Conservation (phyloP, 148 eudicot genomes). For the Persicaria tinctoria region DNA sequence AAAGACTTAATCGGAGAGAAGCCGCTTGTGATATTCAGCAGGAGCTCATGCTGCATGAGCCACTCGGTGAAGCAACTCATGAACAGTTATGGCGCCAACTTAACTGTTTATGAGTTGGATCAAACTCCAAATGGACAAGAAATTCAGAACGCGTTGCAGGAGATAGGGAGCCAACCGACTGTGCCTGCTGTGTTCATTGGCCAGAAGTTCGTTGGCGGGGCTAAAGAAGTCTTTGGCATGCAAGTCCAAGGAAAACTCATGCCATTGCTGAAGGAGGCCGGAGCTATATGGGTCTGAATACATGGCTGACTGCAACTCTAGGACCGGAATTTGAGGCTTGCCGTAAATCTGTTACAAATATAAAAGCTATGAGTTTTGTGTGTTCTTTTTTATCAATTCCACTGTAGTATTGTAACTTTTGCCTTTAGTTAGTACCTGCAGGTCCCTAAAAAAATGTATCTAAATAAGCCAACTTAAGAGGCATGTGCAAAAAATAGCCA, state of each 20-base stretch:
- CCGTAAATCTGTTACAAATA: no score
- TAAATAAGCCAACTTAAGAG: no score
- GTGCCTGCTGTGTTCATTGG: conserved; percentile 13
- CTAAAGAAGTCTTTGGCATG: not conserved
- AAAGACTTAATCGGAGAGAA: conserved; percentile 22
- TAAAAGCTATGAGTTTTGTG: no score
- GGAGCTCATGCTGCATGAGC: conserved; percentile 21
- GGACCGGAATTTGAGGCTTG: no score
- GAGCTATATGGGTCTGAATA: not conserved
- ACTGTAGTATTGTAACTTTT: no score
- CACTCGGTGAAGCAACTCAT: no score
- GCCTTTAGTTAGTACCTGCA: no score
- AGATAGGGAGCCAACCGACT: conserved; percentile 24
- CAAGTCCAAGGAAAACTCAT: not conserved
- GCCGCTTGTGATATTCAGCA: conserved; percentile 53
- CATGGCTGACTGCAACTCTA: no score
- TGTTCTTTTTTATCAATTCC: no score
- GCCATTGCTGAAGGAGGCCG: no score
- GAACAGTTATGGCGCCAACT: conserved; percentile 20
- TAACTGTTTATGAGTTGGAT: conserved; percentile 37
- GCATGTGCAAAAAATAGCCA: no score
- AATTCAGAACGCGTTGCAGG: conserved; percentile 30
- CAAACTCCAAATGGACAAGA: conserved; percentile 36
- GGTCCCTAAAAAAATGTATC: no score
- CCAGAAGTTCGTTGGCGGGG: not conserved